A percentile compares a stretch with the other conserved stretches of the same genome.
Conservation (phyloP, 2,329 filamentous ascomycete genomes). For the Bimuria novae-zelandiae region DNA sequence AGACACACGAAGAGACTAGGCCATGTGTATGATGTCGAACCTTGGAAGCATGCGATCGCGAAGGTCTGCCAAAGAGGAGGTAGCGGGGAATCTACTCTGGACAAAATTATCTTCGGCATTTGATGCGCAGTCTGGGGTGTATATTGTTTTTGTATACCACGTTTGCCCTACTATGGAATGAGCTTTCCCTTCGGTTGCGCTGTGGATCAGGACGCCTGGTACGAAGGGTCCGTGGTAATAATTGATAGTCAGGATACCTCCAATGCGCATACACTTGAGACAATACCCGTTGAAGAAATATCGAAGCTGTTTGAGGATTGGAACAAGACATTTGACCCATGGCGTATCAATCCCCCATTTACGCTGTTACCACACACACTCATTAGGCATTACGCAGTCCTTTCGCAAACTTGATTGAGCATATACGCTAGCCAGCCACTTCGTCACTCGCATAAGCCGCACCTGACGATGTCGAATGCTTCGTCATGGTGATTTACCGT, state of each 20-base stretch:
- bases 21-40: constrained; percentile 9
- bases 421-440: too few species aligned
- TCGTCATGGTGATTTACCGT: too few species aligned
- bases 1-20: constrained; percentile 1
- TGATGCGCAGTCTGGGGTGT: constrained; percentile 4
- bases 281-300: background rate
- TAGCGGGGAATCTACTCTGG: constrained; percentile 5
- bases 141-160: constrained; percentile 19
- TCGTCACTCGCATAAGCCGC: too few species aligned
- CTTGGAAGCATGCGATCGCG: background rate
- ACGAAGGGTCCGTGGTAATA: constrained; percentile 38
- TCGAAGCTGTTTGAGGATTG: too few species aligned
- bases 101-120: constrained; percentile 8
- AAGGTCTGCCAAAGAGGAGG: constrained; percentile 1
- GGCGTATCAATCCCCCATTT: too few species aligned
- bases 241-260: constrained; percentile 26
- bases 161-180: constrained; percentile 13
- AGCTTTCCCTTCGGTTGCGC: constrained; percentile 25
- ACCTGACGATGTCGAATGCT: too few species aligned
- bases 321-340: too few species aligned
- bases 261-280: constrained; percentile 6
- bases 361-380: too few species aligned
- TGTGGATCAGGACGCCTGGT: constrained; percentile 33
- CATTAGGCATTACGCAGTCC: too few species aligned
- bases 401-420: too few species aligned